A percentile compares a stretch with the other conserved stretches of the same genome.
phyloP scores from a whole-genome alignment of 2,329 filamentous ascomycete species.

The Clarireedia homoeocarpa region DNA sequence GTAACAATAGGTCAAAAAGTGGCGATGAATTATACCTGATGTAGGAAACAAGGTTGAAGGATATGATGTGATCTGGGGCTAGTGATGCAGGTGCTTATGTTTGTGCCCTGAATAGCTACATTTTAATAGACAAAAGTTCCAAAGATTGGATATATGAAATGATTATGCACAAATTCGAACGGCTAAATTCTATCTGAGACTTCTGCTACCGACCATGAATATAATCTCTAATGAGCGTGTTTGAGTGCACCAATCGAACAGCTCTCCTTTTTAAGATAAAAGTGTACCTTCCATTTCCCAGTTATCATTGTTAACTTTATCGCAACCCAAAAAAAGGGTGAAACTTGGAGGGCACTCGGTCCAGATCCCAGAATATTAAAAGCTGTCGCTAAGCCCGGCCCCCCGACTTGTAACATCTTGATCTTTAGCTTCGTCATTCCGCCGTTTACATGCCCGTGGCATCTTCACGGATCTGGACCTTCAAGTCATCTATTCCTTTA shows the following conservation, averaged over 20 bases:
- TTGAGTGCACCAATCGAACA: too few relatives aligned
- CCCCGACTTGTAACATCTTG: slow-evolving; percentile 7
- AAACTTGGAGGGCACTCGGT: not conserved
- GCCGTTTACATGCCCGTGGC: slow-evolving; percentile 1
- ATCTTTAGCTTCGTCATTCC: slow-evolving; percentile 15
- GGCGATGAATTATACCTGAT: not conserved
- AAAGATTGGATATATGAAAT: too few relatives aligned
- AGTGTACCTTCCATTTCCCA: too few relatives aligned
- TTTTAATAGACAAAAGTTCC: not conserved
- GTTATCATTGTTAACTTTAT: not conserved
- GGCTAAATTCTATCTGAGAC: too few relatives aligned
- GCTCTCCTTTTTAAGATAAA: too few relatives aligned
- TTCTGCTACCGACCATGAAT: too few relatives aligned
- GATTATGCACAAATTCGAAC: too few relatives aligned
- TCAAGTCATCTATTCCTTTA: slow-evolving; percentile 6
- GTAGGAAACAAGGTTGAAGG: not conserved
- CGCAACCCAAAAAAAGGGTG: not conserved
- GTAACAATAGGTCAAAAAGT: not conserved
- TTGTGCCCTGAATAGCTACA: slow-evolving; percentile 6
- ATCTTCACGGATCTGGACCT: slow-evolving; percentile 4
- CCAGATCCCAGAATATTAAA: not conserved
- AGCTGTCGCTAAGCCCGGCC: slow-evolving; percentile 11
- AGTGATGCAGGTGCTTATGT: not conserved
- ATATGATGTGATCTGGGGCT: not conserved
- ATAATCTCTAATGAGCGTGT: too few relatives aligned